phyloP scores from a whole-genome alignment of 306 rosid genomes.

The Cicer arietinum region DNA sequence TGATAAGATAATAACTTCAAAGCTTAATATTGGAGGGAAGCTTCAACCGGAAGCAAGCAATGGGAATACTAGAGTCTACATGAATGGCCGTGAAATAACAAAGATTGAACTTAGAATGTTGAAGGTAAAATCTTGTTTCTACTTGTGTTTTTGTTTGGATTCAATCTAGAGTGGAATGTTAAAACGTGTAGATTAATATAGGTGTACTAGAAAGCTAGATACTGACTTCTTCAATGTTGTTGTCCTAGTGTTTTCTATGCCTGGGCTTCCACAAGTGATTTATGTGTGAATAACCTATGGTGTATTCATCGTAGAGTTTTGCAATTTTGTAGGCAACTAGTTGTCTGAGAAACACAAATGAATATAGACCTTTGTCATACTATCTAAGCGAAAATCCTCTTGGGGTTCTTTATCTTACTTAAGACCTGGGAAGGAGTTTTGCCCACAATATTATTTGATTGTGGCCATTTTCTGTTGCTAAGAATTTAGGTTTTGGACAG shows the following conservation, averaged over 20 bases:
- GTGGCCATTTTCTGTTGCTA: slow-evolving; percentile 8
- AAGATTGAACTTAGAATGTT: slow-evolving; percentile 79
- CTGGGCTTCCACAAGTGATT: not conserved
- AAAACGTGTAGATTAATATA: slow-evolving; percentile 6
- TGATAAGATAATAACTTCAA: slow-evolving; percentile 74
- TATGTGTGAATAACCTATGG: slow-evolving; percentile 31
- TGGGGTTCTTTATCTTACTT: no score
- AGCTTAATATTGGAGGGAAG: slow-evolving; percentile 84
- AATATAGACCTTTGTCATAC: not conserved
- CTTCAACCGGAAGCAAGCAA: slow-evolving; percentile 76
- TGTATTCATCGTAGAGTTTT: slow-evolving; percentile 10
- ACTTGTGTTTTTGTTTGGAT: slow-evolving; percentile 28
- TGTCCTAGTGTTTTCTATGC: not conserved
- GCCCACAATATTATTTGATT: no score
- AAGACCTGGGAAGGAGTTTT: no score
- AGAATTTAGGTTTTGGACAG: slow-evolving; percentile 5
- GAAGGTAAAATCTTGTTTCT: slow-evolving; percentile 59
- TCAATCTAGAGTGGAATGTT: slow-evolving; percentile 2
- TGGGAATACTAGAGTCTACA: slow-evolving; percentile 80
- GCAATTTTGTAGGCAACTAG: slow-evolving; percentile 6
- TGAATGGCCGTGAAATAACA: slow-evolving; percentile 92
- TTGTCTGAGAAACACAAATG: slow-evolving; percentile 13
- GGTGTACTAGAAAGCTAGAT: slow-evolving; percentile 23
- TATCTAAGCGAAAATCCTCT: not conserved
- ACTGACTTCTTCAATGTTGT: slow-evolving; percentile 2